These are phyloP conservation scores for Boletus barrowsii DNA, from an alignment of 768 basidiomycete species.

Conservation along the genomic window DNA sequence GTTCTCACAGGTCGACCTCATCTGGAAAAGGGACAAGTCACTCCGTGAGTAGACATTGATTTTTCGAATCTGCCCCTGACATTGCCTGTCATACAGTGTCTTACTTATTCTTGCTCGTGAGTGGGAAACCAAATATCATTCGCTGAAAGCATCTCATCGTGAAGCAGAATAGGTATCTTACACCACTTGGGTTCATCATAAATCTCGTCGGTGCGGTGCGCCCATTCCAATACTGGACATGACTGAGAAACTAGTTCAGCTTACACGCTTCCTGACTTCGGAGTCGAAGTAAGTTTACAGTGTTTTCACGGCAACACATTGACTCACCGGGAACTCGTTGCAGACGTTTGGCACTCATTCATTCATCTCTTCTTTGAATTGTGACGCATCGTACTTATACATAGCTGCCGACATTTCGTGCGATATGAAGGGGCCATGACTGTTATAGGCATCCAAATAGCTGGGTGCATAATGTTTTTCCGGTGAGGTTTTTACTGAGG, in stretches of 20 bases:
- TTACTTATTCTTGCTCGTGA: slow-evolving; percentile 38
- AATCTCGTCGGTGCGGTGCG: slow-evolving; percentile 40
- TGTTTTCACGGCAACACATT: background rate
- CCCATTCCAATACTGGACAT: background rate
- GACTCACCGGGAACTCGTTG: background rate
- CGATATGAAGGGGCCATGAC: slow-evolving; percentile 50
- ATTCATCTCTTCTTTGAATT: background rate
- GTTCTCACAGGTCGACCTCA: slow-evolving; percentile 30
- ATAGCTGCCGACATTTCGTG: slow-evolving; percentile 47
- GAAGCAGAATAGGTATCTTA: slow-evolving; percentile 59
- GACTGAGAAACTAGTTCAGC: slow-evolving; percentile 8
- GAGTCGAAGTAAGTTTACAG: slow-evolving; percentile 5
- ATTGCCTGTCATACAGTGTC: slow-evolving; percentile 20
- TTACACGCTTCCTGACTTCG: slow-evolving; percentile 15
- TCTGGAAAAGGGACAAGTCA: slow-evolving; percentile 38
- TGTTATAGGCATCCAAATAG: slow-evolving; percentile 37
- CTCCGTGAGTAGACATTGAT: slow-evolving; percentile 26
- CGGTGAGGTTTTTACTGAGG: slow-evolving; percentile 28
- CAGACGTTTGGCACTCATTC: slow-evolving; percentile 10
- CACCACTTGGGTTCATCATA: slow-evolving; percentile 58
- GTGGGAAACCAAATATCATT: slow-evolving; percentile 1
- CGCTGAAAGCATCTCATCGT: background rate
- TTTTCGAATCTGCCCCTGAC: background rate
- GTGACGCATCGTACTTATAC: background rate
- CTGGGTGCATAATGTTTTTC: slow-evolving; percentile 43